A percentile compares a stretch with the other conserved stretches of the same genome.
Conservation (phyloP, 371 early-diverging fungal genomes). For the Mortierella sp. region DNA sequence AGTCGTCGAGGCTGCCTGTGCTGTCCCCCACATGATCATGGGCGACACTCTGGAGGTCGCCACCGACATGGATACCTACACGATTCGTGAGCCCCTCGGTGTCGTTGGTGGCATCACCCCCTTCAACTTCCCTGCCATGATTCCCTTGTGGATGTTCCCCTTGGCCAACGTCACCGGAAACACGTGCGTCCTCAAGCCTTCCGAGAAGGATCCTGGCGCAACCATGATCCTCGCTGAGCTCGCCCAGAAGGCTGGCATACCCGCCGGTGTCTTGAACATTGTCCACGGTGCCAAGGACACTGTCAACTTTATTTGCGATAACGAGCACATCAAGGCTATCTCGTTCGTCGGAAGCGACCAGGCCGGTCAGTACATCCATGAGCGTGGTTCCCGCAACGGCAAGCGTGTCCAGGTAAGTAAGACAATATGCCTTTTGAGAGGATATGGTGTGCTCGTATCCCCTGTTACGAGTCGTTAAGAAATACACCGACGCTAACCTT, state of each 20-base stretch:
- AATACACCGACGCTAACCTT: too few relatives aligned
- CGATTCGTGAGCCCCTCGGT: conserved; percentile 94
- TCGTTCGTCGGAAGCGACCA: conserved; percentile 95
- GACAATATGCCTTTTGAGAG: neutral
- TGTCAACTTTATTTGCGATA: conserved; percentile 94
- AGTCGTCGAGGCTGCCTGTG: conserved; percentile 93
- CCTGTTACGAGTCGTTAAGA: too few relatives aligned
- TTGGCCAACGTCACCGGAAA: conserved; percentile 92
- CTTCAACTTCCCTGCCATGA: conserved; percentile 98
- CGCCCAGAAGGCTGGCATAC: conserved; percentile 93
- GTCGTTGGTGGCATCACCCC: conserved; percentile 97
- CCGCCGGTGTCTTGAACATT: conserved; percentile 93
- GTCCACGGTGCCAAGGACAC: conserved; percentile 93
- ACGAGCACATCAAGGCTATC: conserved; percentile 90
- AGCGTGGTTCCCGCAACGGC: conserved; percentile 89
- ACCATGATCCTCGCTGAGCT: conserved; percentile 93
- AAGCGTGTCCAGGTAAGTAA: conserved; percentile 88
- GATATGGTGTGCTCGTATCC: too few relatives aligned
- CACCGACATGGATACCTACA: conserved; percentile 97
- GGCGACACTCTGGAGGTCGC: conserved; percentile 90
- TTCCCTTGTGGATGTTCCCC: conserved; percentile 98
- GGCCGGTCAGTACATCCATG: conserved; percentile 91
- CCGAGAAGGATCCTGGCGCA: conserved; percentile 96
- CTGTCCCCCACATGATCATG: conserved; percentile 82
- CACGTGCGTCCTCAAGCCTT: conserved; percentile 92